Conservation (phyloP, 2,329 filamentous ascomycete species). For the Chaetomium olivaceum region DNA sequence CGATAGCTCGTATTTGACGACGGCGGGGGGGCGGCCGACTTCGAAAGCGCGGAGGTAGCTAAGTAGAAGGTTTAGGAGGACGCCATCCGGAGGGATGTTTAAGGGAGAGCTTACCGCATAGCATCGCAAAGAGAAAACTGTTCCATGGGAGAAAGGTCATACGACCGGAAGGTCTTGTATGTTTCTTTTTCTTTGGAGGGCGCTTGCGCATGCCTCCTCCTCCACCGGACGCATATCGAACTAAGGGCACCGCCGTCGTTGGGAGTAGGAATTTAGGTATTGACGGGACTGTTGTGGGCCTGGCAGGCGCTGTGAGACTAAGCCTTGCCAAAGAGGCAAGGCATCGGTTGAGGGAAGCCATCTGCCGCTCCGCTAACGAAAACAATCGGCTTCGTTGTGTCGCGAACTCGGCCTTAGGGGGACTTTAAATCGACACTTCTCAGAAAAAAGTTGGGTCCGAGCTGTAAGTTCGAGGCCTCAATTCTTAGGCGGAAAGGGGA, state of each 20-base stretch:
- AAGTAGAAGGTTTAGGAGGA: neutral
- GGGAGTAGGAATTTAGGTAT: slow-evolving; percentile 55
- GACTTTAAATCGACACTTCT: slow-evolving; percentile 4
- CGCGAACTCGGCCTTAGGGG: slow-evolving; percentile 33
- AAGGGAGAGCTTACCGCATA: slow-evolving; percentile 65
- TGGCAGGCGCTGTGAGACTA: slow-evolving; percentile 44
- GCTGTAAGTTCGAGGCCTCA: slow-evolving; percentile 21
- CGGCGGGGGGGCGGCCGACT: slow-evolving; percentile 74
- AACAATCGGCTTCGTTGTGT: slow-evolving; percentile 23
- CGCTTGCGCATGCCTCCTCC: slow-evolving; percentile 54
- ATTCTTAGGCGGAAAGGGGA: slow-evolving; percentile 21
- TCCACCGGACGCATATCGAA: slow-evolving; percentile 44
- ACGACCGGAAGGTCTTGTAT: slow-evolving; percentile 67
- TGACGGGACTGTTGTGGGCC: slow-evolving; percentile 44
- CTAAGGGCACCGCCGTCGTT: slow-evolving; percentile 38
- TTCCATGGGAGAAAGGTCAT: slow-evolving; percentile 64
- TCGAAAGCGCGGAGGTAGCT: slow-evolving; percentile 92
- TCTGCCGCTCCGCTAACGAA: slow-evolving; percentile 34
- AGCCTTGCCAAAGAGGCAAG: slow-evolving; percentile 57
- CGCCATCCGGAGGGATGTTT: neutral
- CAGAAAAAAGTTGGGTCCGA: slow-evolving; percentile 32
- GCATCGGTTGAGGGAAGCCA: slow-evolving; percentile 56
- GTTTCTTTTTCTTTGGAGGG: slow-evolving; percentile 57
- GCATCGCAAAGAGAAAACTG: slow-evolving; percentile 87
- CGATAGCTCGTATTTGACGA: slow-evolving; percentile 84